phyloP scores from a whole-genome alignment of 441 rosid species.

The Geranium incanum region DNA sequence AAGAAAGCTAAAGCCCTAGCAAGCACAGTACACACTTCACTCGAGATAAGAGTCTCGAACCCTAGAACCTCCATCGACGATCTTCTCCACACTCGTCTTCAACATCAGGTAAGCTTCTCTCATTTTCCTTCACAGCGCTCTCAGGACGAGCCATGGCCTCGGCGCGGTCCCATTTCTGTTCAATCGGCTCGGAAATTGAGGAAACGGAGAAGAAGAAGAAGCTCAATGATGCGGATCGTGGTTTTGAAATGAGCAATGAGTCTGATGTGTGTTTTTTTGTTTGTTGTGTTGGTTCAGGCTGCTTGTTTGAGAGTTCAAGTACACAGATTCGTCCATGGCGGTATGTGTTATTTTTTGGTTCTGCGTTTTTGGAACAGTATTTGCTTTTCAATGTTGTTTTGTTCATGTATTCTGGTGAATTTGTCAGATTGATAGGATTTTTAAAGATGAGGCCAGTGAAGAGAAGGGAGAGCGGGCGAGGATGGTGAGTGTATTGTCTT shows the following conservation, averaged over 20 bases:
- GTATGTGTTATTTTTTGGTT: neutral
- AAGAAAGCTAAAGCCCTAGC: neutral
- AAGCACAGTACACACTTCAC: neutral
- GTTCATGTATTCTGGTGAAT: slow-evolving; percentile 2
- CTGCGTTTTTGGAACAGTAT: neutral
- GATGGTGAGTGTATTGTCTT: slow-evolving; percentile 47
- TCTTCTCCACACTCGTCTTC: neutral
- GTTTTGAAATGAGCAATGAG: neutral
- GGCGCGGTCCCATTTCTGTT: neutral
- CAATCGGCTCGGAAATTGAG: neutral
- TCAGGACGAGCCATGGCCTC: neutral
- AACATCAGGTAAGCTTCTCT: neutral
- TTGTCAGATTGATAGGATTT: slow-evolving; percentile 54
- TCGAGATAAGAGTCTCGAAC: neutral
- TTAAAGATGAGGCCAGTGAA: slow-evolving; percentile 91
- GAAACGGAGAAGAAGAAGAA: neutral
- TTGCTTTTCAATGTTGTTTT: neutral
- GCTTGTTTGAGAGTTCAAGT: neutral
- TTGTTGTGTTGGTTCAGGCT: neutral
- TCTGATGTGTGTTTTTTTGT: neutral
- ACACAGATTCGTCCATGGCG: neutral
- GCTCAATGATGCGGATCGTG: neutral
- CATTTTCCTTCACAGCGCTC: neutral
- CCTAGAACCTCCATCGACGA: slow-evolving; percentile 2
- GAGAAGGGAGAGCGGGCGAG: slow-evolving; percentile 97